Conservation (phyloP, 306 rosid species). For the Quercus gilva region DNA sequence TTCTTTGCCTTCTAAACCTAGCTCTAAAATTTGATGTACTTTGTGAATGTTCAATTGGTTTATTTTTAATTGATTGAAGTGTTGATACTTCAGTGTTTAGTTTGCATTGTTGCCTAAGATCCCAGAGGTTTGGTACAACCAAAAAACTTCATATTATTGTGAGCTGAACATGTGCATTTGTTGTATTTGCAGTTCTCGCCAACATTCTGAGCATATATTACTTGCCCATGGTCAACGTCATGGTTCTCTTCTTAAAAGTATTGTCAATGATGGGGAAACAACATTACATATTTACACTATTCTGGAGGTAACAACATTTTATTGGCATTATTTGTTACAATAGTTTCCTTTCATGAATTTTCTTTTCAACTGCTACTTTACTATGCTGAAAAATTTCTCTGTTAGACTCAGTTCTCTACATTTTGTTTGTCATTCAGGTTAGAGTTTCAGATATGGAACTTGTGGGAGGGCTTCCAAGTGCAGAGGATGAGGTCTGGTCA, state of each 20-base stretch:
- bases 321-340: neutral
- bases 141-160: neutral
- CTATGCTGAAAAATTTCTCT: slow-evolving; percentile 3
- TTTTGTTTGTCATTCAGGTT: slow-evolving; percentile 58
- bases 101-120: neutral
- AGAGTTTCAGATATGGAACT: slow-evolving; percentile 97
- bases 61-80: neutral
- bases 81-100: neutral
- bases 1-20: neutral
- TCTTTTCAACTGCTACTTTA: slow-evolving; percentile 3
- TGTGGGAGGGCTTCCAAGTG: slow-evolving; percentile 95
- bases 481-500: slow-evolving; percentile 82
- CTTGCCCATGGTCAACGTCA: slow-evolving; percentile 62
- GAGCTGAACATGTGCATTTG: slow-evolving; percentile 26
- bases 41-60: neutral
- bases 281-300: slow-evolving; percentile 90
- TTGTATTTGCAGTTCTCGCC: slow-evolving; percentile 48
- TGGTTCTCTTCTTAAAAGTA: slow-evolving; percentile 63
- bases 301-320: slow-evolving; percentile 65
- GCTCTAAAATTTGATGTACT: neutral
- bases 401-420: slow-evolving; percentile 14
- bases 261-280: slow-evolving; percentile 90
- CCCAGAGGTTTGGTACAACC: slow-evolving; percentile 1
- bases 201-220: slow-evolving; percentile 48
- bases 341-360: slow-evolving; percentile 1